Percentiles rank a stretch among this genome's conserved stretches.
Conservation (phyloP, 2,329 filamentous ascomycete genomes). For the Neofusicoccum cordaticola region DNA sequence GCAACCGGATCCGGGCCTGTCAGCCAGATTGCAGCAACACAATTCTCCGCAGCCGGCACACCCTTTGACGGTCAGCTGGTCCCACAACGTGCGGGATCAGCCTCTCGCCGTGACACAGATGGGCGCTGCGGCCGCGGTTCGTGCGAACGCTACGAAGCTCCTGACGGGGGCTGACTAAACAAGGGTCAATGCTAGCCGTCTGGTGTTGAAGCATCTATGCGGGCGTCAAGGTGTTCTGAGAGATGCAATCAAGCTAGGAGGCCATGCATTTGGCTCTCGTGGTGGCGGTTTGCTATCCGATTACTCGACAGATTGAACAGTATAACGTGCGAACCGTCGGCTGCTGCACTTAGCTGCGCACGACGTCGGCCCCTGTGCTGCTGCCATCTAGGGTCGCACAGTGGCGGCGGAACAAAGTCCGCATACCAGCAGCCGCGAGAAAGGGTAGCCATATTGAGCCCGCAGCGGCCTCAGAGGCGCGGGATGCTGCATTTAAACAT, state of each 20-base stretch:
- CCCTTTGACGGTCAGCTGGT: neutral
- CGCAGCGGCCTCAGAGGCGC: neutral
- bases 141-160: neutral
- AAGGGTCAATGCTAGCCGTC: neutral
- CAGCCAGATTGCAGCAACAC: neutral
- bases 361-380: neutral
- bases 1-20: neutral
- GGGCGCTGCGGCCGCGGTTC: neutral
- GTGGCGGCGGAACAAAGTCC: neutral
- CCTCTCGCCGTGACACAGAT: neutral
- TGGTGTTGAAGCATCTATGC: neutral
- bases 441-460: neutral
- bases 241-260: neutral
- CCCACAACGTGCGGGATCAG: neutral
- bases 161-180: neutral
- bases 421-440: neutral
- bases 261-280: neutral
- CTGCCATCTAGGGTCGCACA: neutral
- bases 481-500: neutral
- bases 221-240: neutral
- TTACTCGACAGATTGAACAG: neutral
- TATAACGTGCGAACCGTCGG: neutral
- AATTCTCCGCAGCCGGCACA: neutral
- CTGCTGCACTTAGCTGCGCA: neutral
- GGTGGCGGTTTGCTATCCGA: no score